These are phyloP conservation scores for Psidium friedrichsthalianum DNA, from an alignment of 345 rosid species.

Conservation along the genomic window DNA sequence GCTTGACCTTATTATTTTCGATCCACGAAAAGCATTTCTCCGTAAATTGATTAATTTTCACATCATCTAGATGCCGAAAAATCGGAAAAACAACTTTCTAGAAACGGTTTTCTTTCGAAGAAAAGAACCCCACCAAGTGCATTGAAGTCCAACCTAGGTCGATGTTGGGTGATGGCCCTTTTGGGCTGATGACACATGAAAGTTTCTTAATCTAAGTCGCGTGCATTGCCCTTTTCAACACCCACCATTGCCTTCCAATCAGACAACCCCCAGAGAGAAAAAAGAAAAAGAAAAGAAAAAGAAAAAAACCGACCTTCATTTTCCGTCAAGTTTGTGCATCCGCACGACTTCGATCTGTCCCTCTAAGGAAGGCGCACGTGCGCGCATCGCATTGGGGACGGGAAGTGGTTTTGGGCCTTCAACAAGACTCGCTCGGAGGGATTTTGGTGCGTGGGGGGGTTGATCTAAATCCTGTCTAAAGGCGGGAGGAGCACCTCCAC, in stretches of 20 bases:
- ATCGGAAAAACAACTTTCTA: neutral
- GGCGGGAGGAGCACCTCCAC: neutral
- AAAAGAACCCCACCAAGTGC: neutral
- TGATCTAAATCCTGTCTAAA: neutral
- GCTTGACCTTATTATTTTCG: neutral
- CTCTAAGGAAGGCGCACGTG: neutral
- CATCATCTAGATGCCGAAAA: accelerated
- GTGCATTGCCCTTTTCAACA: neutral
- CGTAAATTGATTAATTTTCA: neutral
- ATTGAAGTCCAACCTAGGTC: neutral
- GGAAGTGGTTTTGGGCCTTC: neutral
- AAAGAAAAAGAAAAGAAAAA: too few species aligned
- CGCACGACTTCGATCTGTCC: neutral
- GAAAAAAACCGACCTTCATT: neutral
- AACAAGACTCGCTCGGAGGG: neutral
- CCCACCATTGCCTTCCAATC: neutral
- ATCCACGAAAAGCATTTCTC: neutral
- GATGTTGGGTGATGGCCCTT: neutral
- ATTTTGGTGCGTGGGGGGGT: neutral
- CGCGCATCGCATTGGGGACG: neutral
- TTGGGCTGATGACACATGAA: neutral
- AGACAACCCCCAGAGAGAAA: too few species aligned
- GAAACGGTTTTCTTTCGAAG: neutral
- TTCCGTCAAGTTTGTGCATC: neutral
- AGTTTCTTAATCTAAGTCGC: neutral